Base-by-base conservation (phyloP, 148 eudicot species). In the Salicornia ramosissima region DNA sequence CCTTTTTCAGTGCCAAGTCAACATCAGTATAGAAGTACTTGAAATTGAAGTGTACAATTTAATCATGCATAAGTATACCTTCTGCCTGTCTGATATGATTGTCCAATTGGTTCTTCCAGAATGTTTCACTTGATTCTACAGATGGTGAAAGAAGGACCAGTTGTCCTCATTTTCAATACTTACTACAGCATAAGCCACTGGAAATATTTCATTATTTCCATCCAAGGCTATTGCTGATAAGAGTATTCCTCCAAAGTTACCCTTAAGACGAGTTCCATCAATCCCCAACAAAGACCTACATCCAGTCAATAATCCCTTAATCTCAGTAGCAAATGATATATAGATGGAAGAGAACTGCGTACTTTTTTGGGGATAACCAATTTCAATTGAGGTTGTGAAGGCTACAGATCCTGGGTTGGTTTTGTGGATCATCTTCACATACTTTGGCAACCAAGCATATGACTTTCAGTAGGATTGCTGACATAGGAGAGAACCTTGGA, bases 131-230 rank as follows among this genome's bases (percentile, higher is more conserved):
- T n/a, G 6, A 2, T 21, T 18, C 6, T 43, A 22, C 19, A 69
- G 39, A 19, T 53, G 24, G 28, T 54, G 54, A 19, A 69, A 42
- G 7, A 4, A 8, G 6, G 50, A 33, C 71, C 52, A 69, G 0
- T n/a, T 22, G 0, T 55, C 34, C 34, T 40, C 57, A 22, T 36
- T 30, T 18, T 69, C 64, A 2, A n/a, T 8, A 0, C 49, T 47
- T 0, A 69, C 64, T 14, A 55, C n/a, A 14, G 25, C 24, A 29
- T 36, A 39, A 13, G 50, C 72, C 2, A 56, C 1, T 0, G 28
- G 72, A 4, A 43, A 70, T 0, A 58, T 42, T 5, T 70, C 73
- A 57, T 70, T 70, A 2, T 70, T 58, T 0, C 14, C 54, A 70
- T 70, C 65, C 0, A 70, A 1, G 0, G 29, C 73, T 16, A 59